Evolutionary conservation across 2,329 filamentous ascomycete genomes (phyloP).

Genomic region (Dactylella cylindrospora): DNA sequence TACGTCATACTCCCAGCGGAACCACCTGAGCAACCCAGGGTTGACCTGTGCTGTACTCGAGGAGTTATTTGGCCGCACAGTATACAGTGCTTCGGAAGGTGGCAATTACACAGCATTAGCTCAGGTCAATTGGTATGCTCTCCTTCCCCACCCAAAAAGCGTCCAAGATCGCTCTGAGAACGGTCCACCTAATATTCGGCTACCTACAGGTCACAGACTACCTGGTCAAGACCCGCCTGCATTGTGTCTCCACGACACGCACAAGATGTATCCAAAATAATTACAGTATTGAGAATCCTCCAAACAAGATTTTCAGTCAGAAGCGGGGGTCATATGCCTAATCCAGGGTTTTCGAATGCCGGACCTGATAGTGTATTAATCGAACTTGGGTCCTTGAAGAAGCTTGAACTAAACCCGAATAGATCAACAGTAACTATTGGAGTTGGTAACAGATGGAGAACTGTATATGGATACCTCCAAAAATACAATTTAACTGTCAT

Average conservation of each 20-base stretch:
- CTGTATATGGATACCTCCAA: constrained; percentile 55
- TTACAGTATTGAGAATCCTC: constrained; percentile 2
- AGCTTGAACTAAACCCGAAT: constrained; percentile 51
- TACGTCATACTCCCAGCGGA: constrained; percentile 3
- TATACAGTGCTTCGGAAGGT: constrained; percentile 6
- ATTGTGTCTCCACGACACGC: constrained; percentile 11
- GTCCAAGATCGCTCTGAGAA: no score
- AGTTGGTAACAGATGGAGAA: constrained; percentile 55
- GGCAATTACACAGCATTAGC: constrained; percentile 5
- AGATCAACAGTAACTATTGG: constrained; percentile 55
- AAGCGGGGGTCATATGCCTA: constrained; percentile 61
- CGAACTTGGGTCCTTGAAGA: constrained; percentile 55
- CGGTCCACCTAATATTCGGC: not conserved
- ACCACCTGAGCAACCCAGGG: constrained; percentile 7
- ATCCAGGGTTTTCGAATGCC: constrained; percentile 57
- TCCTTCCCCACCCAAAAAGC: no score
- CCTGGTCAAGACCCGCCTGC: constrained; percentile 5
- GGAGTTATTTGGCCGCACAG: constrained; percentile 5
- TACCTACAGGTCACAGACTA: constrained; percentile 8
- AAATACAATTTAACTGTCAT: constrained; percentile 53
- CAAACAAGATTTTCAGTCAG: constrained; percentile 57
- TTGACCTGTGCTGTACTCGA: constrained; percentile 9
- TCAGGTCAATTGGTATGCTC: constrained; percentile 6
- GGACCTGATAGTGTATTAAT: constrained; percentile 56
- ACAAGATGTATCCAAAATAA: constrained; percentile 11